Base-by-base conservation (phyloP, 441 rosid genomes). In the Hura crepitans region DNA sequence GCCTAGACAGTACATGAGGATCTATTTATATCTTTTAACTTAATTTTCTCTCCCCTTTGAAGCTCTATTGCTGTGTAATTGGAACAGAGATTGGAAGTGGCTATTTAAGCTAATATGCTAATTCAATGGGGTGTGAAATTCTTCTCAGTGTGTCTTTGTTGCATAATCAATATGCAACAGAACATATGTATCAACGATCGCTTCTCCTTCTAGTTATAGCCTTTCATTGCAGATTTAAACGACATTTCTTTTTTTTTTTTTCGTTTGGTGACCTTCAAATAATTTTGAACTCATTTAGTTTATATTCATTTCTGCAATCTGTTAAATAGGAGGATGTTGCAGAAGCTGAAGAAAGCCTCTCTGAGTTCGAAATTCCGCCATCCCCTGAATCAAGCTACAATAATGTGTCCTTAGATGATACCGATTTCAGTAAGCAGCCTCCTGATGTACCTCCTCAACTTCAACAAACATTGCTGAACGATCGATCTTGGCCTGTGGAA, bases 381-480 rank as follows among this genome's bases (percentile, higher is more conserved):
- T 87, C 92, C 25, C 92, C 92, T 0, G 62, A 66, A 61, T 79
- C 85, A 72, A 87, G 89, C 80, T 87, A 87, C 65, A 66, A 77
- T 63, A 84, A 70, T 37, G 73, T 72, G 57, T 45, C 72, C n/a
- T 51, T 85, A 30, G 65, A 43, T 11, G 83, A 79, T 11, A 62
- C 25, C 4, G 92, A 87, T 69, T 81, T 84, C 35, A 72, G 82
- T 53, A 85, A 84, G 78, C 78, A 72, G 27, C 92, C 89, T 3
- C 90, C 92, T 10, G 84, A 79, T 0, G 71, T 85, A 42, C 92
- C 92, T 62, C 85, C 87, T 46, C 86, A 85, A 39, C 81, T 87
- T 68, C 77, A 67, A 43, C 61, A 23, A 43, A 76, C 82, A 46
- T 53, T 74, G 68, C 18, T 85, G 68, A 70, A 77, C 33, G 68